phyloP scores from a whole-genome alignment of 805 yeast species.

The Millerozyma miso region DNA sequence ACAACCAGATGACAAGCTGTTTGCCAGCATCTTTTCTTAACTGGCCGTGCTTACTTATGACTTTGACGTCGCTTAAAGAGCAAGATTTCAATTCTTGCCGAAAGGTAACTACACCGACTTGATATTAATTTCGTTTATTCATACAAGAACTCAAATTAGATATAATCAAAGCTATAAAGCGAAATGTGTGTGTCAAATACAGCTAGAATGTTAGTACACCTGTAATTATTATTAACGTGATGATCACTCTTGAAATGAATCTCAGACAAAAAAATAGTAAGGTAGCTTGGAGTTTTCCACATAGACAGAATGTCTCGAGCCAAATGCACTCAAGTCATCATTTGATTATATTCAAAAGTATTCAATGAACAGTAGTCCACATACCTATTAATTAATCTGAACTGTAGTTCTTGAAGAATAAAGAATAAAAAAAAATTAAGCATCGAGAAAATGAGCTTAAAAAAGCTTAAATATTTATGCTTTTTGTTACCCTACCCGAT shows the following conservation, averaged over 20 bases:
- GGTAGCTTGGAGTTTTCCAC: conserved; percentile 99
- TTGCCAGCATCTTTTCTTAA: no score
- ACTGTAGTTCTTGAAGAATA: no score
- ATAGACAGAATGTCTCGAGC: conserved; percentile 96
- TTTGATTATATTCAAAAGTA: conserved; percentile 13
- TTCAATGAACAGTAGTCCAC: not conserved
- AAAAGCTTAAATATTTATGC: not conserved
- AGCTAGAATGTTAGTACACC: not conserved
- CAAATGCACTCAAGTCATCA: conserved; percentile 99
- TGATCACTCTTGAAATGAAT: conserved; percentile 12
- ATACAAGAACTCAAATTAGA: not conserved
- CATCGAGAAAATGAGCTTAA: not conserved
- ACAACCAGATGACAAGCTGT: no score
- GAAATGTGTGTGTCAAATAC: no score
- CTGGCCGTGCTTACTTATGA: no score
- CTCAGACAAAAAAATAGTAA: conserved; percentile 62
- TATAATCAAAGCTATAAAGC: not conserved
- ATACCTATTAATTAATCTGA: conserved; percentile 2
- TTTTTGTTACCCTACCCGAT: not conserved
- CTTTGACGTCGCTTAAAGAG: no score
- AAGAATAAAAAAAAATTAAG: conserved; percentile 1
- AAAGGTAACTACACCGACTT: no score
- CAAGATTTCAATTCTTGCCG: no score
- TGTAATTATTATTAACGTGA: not conserved
- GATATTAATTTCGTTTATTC: no score